These are phyloP conservation scores for Conticribra weissflogii DNA, from an alignment of 108 stramenopile species.

Conservation along the genomic window DNA sequence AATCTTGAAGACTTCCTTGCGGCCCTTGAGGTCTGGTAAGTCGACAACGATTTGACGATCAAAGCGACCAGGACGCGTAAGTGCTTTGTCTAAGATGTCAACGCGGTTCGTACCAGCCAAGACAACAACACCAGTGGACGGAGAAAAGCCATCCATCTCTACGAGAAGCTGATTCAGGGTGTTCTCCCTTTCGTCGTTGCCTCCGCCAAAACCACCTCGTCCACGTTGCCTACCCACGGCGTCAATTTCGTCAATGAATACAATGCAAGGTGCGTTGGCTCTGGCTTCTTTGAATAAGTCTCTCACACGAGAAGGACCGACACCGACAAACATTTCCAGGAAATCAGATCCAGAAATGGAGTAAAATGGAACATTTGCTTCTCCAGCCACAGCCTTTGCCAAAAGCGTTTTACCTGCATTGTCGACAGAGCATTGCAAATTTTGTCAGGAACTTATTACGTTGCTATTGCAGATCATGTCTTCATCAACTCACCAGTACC, in stretches of 20 bases:
- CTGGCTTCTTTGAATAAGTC: constrained; percentile 97
- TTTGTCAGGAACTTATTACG: no score
- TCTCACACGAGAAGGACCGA: constrained; percentile 96
- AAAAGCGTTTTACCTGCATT: constrained; percentile 93
- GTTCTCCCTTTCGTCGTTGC: constrained; percentile 98
- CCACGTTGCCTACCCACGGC: constrained; percentile 97
- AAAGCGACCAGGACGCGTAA: constrained; percentile 93
- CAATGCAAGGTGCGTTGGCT: constrained; percentile 92
- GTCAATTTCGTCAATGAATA: constrained; percentile 99
- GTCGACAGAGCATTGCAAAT: no score
- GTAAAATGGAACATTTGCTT: constrained; percentile 96
- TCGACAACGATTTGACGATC: constrained; percentile 95
- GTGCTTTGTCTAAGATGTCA: constrained; percentile 92
- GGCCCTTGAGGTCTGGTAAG: constrained; percentile 91
- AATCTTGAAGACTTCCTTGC: constrained; percentile 92
- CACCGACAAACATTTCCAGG: constrained; percentile 99
- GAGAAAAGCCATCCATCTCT: constrained; percentile 98
- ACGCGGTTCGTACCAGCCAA: constrained; percentile 96
- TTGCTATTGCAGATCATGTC: no score
- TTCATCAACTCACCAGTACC: constrained; percentile 57
- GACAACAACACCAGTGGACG: constrained; percentile 89
- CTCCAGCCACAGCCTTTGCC: constrained; percentile 99
- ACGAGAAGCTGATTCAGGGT: constrained; percentile 98
- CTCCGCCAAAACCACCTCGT: constrained; percentile 84
- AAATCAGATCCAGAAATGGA: constrained; percentile 96